Conservation (phyloP, 2,329 filamentous ascomycete species). For the Scolecobasidium constrictum region DNA sequence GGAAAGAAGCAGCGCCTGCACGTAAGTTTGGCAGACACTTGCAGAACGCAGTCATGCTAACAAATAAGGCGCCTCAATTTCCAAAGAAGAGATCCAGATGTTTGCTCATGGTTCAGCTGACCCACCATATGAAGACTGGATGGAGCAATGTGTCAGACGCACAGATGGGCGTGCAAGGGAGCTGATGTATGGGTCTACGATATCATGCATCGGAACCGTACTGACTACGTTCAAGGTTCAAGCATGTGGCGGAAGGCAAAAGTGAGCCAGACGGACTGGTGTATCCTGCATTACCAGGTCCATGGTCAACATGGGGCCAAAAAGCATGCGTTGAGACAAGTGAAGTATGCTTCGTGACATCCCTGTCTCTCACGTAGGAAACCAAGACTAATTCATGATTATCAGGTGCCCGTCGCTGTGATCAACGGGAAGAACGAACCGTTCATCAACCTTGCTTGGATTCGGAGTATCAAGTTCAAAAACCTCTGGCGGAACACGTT, state of each 20-base stretch:
- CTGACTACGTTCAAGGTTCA: too few relatives aligned
- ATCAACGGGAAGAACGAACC: constrained; percentile 21
- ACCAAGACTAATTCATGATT: too few relatives aligned
- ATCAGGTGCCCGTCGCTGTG: constrained; percentile 17
- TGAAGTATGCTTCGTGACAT: too few relatives aligned
- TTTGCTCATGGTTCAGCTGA: constrained; percentile 14
- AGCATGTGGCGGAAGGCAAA: neutral
- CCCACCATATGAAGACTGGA: constrained; percentile 17
- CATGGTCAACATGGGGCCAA: neutral
- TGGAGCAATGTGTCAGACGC: constrained; percentile 17
- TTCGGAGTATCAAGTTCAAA: constrained; percentile 18
- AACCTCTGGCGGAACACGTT: constrained; percentile 19
- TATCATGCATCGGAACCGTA: too few relatives aligned
- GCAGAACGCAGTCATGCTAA: too few relatives aligned
- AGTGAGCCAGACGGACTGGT: neutral
- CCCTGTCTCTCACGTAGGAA: too few relatives aligned
- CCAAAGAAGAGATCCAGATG: constrained; percentile 13
- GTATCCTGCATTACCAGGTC: neutral
- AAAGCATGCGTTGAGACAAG: neutral
- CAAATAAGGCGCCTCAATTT: too few relatives aligned
- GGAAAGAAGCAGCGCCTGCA: constrained; percentile 13
- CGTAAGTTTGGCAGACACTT: constrained; percentile 13
- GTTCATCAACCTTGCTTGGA: constrained; percentile 21
- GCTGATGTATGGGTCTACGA: constrained; percentile 17
- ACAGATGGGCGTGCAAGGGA: constrained; percentile 18